Conservation (phyloP, 1,284 basidiomycete genomes). For the Mrakiaceae sp. region DNA sequence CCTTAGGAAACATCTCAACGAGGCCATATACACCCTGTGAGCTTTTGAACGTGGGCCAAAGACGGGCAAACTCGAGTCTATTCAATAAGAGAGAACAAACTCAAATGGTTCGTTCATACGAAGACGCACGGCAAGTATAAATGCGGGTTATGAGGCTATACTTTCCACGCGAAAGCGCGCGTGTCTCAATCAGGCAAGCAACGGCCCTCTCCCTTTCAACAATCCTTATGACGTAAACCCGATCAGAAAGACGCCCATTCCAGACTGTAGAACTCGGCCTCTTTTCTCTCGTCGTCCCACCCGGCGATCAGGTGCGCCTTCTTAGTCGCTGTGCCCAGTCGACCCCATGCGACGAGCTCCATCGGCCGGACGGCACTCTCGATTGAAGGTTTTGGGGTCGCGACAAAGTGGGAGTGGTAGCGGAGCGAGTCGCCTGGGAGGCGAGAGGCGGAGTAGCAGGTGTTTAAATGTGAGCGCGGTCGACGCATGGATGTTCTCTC, state of each 20-base stretch:
- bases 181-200: no score
- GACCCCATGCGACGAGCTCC: conserved; percentile 88
- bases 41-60: no score
- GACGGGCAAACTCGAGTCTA: no score
- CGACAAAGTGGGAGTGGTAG: conserved; percentile 94
- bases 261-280: conserved; percentile 65
- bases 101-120: no score
- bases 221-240: conserved; percentile 14
- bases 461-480: background rate
- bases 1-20: no score
- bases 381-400: conserved; percentile 61
- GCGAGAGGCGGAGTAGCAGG: background rate
- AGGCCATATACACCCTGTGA: no score
- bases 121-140: no score
- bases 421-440: conserved; percentile 76
- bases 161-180: no score
- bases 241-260: conserved; percentile 89
- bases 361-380: conserved; percentile 57
- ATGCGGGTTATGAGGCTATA: no score
- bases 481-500: background rate
- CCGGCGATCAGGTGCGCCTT: conserved; percentile 87
- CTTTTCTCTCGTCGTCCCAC: conserved; percentile 60
- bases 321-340: conserved; percentile 93
- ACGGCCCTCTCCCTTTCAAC: no score
- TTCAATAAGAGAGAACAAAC: no score